phyloP scores from a whole-genome alignment of 2,329 filamentous ascomycete genomes.

The Fusarium pseudonygamai region DNA sequence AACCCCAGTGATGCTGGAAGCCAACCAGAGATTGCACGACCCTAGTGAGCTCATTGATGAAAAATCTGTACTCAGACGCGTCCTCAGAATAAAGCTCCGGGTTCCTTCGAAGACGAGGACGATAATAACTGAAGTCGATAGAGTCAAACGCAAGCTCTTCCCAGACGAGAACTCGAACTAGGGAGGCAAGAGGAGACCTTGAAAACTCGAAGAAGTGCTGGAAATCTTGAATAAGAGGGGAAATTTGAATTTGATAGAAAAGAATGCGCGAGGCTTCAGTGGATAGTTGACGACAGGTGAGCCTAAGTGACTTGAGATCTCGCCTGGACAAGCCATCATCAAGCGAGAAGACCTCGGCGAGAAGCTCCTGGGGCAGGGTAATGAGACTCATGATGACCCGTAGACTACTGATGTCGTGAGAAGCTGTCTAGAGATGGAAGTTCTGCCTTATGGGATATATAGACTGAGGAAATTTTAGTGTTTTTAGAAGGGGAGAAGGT shows the following conservation, averaged over 20 bases:
- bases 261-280: not conserved
- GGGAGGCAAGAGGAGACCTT: not conserved
- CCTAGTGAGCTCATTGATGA: not conserved
- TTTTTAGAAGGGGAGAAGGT: not conserved
- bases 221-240: not conserved
- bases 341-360: not conserved
- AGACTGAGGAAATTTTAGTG: not conserved
- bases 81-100: not conserved
- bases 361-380: not conserved
- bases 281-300: not conserved
- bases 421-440: too few species aligned
- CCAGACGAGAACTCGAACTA: constrained; percentile 1
- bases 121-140: fast-evolving
- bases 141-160: not conserved
- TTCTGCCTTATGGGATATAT: too few species aligned
- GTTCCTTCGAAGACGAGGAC: too few species aligned
- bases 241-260: not conserved
- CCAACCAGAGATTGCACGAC: not conserved
- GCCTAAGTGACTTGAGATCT: constrained; percentile 7
- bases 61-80: not conserved
- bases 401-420: too few species aligned
- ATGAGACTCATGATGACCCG: not conserved
- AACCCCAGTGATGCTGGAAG: not conserved
- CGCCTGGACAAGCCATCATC: not conserved
- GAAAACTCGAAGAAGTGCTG: not conserved